Conservation (phyloP, 345 rosid genomes). For the Bretschneidera sinensis region DNA sequence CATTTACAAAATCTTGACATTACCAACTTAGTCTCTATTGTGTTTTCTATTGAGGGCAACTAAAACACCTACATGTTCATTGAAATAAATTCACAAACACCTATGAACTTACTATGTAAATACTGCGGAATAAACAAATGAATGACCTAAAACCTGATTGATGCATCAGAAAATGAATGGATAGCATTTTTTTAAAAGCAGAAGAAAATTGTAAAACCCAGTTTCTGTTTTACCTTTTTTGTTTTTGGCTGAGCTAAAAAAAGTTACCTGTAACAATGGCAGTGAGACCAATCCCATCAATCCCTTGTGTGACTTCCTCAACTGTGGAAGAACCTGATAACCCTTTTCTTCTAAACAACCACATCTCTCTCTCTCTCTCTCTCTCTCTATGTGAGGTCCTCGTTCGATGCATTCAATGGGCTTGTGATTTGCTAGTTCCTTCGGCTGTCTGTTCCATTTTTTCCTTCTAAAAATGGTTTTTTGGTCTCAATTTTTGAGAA, state of each 20-base stretch:
- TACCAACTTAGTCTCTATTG: no score
- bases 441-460: no score
- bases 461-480: no score
- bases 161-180: neutral
- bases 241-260: neutral
- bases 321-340: slow-evolving; percentile 74
- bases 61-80: no score
- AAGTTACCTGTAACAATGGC: slow-evolving; percentile 73
- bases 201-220: neutral
- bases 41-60: no score
- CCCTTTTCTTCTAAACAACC: slow-evolving; percentile 57
- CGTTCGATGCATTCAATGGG: no score
- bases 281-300: slow-evolving; percentile 67
- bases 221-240: neutral
- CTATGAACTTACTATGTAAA: no score
- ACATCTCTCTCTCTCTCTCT: slow-evolving; percentile 27
- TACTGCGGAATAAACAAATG: no score
- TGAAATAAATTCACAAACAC: no score
- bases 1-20: no score
- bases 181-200: neutral
- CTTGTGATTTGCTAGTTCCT: no score
- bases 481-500: neutral
- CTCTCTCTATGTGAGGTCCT: neutral
- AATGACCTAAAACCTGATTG: neutral
- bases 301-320: slow-evolving; percentile 59